phyloP scores from a whole-genome alignment of 306 rosid genomes.

The Hippophae tibetana region DNA sequence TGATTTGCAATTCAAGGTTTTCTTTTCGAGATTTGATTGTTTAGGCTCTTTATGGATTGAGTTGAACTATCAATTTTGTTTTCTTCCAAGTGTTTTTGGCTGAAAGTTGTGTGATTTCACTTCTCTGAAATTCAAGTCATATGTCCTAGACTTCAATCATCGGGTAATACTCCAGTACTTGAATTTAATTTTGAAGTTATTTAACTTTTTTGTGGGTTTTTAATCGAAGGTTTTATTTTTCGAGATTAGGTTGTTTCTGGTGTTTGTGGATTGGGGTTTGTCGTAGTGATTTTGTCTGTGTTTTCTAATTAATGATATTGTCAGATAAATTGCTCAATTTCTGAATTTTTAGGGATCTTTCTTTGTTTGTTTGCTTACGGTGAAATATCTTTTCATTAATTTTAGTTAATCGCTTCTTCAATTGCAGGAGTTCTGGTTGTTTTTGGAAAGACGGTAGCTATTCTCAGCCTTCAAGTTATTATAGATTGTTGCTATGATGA shows the following conservation, averaged over 20 bases:
- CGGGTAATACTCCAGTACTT: not conserved
- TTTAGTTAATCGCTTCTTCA: not conserved
- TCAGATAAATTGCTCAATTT: not conserved
- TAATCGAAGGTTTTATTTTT: not conserved
- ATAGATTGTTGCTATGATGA: not conserved
- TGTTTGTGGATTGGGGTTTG: conserved; percentile 1
- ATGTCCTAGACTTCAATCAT: too few species aligned
- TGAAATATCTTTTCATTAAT: not conserved
- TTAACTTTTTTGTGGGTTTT: not conserved
- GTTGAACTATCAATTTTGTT: not conserved
- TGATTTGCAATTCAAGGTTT: not conserved
- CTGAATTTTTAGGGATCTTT: not conserved
- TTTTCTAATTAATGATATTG: not conserved
- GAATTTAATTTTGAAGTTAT: not conserved
- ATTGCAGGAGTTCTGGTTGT: conserved; percentile 2
- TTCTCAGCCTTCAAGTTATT: not conserved
- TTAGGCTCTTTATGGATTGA: not conserved
- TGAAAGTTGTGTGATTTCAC: too few species aligned
- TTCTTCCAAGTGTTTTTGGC: too few species aligned
- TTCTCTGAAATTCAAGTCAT: too few species aligned
- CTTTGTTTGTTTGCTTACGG: not conserved
- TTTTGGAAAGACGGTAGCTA: not conserved
- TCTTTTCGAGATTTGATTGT: not conserved
- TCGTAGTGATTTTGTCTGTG: not conserved
- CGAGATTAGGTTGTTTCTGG: not conserved